Conservation (phyloP, 768 basidiomycete species). For the Strobilomyces dryophilus region DNA sequence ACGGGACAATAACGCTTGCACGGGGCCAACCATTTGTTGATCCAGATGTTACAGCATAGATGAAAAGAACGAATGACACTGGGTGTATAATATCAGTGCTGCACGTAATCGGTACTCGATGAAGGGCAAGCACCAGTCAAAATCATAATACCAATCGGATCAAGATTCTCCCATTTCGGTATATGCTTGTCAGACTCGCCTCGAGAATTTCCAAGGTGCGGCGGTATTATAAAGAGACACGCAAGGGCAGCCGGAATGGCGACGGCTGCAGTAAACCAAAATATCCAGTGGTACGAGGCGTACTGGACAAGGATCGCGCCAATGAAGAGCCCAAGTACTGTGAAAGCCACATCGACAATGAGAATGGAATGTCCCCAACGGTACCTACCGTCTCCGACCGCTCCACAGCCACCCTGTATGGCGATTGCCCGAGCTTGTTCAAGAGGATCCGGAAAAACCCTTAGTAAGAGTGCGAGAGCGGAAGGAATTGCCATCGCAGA, state of each 20-base stretch:
- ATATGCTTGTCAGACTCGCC: neutral
- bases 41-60: slow-evolving; percentile 43
- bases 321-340: slow-evolving; percentile 41
- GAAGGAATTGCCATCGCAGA: slow-evolving; percentile 51
- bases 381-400: slow-evolving; percentile 39
- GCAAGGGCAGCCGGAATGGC: slow-evolving; percentile 30
- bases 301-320: slow-evolving; percentile 42
- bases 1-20: slow-evolving; percentile 40
- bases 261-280: slow-evolving; percentile 44
- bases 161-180: slow-evolving; percentile 31
- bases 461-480: slow-evolving; percentile 46
- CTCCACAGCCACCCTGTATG: slow-evolving; percentile 43
- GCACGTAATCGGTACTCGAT: neutral
- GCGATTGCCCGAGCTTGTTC: slow-evolving; percentile 47
- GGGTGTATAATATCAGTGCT: neutral
- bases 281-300: slow-evolving; percentile 47
- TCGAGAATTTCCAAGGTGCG: slow-evolving; percentile 7
- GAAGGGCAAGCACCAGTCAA: slow-evolving; percentile 31
- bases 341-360: neutral
- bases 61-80: slow-evolving; percentile 38
- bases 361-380: neutral
- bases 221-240: slow-evolving; percentile 35
- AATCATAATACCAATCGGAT: slow-evolving; percentile 36
- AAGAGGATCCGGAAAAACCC: slow-evolving; percentile 43
- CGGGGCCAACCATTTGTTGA: slow-evolving; percentile 47